phyloP scores from a whole-genome alignment of 805 yeast genomes.

The Candida jianshihensis region DNA sequence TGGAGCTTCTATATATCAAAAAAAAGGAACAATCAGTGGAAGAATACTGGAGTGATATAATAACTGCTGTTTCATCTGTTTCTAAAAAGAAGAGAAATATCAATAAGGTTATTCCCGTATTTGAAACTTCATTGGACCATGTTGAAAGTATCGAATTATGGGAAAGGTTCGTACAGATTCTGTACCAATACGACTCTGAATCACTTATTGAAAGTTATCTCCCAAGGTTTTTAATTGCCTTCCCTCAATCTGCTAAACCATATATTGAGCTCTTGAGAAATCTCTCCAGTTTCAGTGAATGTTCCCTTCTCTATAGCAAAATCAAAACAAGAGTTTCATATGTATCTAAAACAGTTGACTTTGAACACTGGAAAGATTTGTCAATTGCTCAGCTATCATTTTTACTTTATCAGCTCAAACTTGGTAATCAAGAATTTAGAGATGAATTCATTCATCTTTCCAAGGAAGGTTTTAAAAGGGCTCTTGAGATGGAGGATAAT shows the following conservation, averaged over 20 bases:
- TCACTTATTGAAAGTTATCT: neutral
- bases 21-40: constrained; percentile 1
- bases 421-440: neutral
- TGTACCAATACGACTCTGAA: constrained; percentile 6
- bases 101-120: constrained; percentile 2
- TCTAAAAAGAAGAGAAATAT: constrained; percentile 11
- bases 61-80: neutral
- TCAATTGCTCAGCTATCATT: constrained; percentile 22
- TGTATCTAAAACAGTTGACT: constrained; percentile 5
- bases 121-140: constrained; percentile 10
- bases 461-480: neutral
- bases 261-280: constrained; percentile 11
- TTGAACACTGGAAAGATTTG: constrained; percentile 29
- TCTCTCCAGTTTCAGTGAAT: neutral
- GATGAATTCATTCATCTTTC: neutral
- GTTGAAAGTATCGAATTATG: constrained; percentile 7
- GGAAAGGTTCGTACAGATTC: constrained; percentile 5
- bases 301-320: neutral
- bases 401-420: constrained; percentile 3
- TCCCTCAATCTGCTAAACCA: constrained; percentile 6
- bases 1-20: constrained; percentile 31
- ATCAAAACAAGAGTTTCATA: too few relatives aligned
- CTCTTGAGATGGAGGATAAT: constrained; percentile 18
- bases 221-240: constrained; percentile 6
- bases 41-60: constrained; percentile 5